These are phyloP conservation scores for Salix udensis DNA, from an alignment of 345 rosid species.

Conservation along the genomic window DNA sequence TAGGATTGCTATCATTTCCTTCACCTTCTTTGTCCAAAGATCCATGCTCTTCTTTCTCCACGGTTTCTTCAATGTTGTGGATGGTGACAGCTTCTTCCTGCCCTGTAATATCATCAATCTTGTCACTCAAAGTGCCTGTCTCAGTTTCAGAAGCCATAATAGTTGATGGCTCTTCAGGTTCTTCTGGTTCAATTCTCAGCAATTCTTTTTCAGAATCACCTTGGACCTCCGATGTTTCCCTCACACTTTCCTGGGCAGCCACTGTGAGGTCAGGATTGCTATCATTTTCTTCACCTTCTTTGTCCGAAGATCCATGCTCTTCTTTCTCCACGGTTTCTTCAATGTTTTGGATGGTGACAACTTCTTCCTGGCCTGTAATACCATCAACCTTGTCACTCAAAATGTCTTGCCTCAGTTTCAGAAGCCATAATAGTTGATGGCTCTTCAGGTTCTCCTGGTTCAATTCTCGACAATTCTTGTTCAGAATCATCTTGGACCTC, in stretches of 20 bases:
- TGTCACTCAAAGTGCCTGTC: not conserved
- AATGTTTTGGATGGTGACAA: too few species aligned
- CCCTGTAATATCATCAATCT: not conserved
- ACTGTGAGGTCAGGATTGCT: not conserved
- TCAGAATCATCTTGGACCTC: too few species aligned
- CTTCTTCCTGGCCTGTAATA: too few species aligned
- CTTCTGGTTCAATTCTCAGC: not conserved
- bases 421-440: too few species aligned
- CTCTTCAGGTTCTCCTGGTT: too few species aligned
- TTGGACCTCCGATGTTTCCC: not conserved
- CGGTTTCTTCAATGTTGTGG: conserved; percentile 10
- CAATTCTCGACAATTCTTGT: not conserved
- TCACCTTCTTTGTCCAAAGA: not conserved
- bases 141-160: not conserved
- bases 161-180: not conserved
- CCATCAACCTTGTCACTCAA: too few species aligned
- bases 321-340: too few species aligned
- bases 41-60: not conserved
- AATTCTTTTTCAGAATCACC: too few species aligned
- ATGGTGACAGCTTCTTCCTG: conserved; percentile 2
- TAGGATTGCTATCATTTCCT: not conserved
- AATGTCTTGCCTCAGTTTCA: too few species aligned
- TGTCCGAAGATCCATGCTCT: not conserved
- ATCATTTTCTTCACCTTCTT: not conserved
- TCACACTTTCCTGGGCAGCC: not conserved